phyloP scores from a whole-genome alignment of 805 yeast genomes.

The Metschnikowia proteae region DNA sequence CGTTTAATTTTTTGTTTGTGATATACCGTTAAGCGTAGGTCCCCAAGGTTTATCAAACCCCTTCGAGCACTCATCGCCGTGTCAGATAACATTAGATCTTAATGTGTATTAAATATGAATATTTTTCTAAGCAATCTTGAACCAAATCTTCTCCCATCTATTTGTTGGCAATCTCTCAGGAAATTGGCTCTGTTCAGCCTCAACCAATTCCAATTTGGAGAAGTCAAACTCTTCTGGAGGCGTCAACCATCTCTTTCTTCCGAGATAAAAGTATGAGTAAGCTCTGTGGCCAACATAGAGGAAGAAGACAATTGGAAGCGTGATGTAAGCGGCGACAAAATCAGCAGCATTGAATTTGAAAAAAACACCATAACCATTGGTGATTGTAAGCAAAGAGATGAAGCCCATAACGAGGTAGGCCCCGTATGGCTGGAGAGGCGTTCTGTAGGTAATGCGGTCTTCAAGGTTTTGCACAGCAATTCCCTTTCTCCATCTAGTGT shows the following conservation, averaged over 20 bases:
- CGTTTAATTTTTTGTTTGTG: no score
- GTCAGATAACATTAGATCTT: no score
- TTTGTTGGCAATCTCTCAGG: conserved; percentile 40
- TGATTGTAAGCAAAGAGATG: conserved; percentile 51
- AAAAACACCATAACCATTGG: conserved; percentile 73
- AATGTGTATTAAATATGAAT: neutral
- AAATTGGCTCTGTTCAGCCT: conserved; percentile 44
- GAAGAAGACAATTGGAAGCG: conserved; percentile 52
- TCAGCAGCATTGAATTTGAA: conserved; percentile 63
- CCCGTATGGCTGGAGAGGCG: conserved; percentile 54
- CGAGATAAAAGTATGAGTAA: conserved; percentile 31
- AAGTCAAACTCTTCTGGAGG: conserved; percentile 58
- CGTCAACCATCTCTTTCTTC: conserved; percentile 35
- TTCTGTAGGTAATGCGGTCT: conserved; percentile 56
- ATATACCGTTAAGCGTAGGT: no score
- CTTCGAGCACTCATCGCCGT: no score
- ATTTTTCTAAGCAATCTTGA: conserved; percentile 32
- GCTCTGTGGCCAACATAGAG: conserved; percentile 58
- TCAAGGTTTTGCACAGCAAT: conserved; percentile 47
- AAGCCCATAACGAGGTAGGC: conserved; percentile 51
- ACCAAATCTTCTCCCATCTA: conserved; percentile 43
- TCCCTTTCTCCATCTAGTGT: conserved; percentile 63
- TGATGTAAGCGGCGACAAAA: conserved; percentile 70
- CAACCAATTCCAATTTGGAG: conserved; percentile 59
- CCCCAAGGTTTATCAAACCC: no score